Base-by-base conservation (phyloP, 2,329 filamentous ascomycete genomes). In the Colletotrichum sp. region DNA sequence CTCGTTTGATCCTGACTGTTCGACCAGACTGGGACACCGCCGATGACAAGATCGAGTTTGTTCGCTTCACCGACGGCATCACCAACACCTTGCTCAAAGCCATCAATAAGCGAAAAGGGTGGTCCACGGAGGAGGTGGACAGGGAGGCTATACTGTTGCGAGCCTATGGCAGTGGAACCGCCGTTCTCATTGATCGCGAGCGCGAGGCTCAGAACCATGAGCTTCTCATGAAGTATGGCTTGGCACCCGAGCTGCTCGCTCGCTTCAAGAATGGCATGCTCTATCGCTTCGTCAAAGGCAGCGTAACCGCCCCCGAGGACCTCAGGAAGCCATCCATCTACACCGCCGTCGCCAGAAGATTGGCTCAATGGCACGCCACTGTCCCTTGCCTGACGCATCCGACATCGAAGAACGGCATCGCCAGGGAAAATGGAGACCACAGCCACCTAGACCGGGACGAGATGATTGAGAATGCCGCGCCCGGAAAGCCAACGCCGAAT, bases 251-350 rank as follows among this genome's bases (percentile, higher is more conserved):
- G 77, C 90, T 99, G 69, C 91, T 99, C 75, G 97, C 96, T 71
- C 94, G 96, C 79, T 99, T 99, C 89, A 90, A 96, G 81, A 99
- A 99, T 83, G 97, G 97, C 80, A 95, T 99, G 87, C 91, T 99
- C 82, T 99, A 99, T 88, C 93, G 94, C 80, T 99, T 94, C 87
- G 94, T 99, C 79, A 92, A 92, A 77, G 97, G 97, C 69, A 92
- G 90, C 78, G 94, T 95, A 70, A 96, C 96, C 80, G 91, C 93
- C 69, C 94, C 96, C 63, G 90, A 93, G 80, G 96, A 99, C 84
- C 88, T 99, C 78, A 92, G 94, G 73, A 91, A 91, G 78, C 92
- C 94, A 60, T 88, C 91, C 34, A 91, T 98, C 82, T 97, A 95
- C 89, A 91, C 91, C 59, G 96, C 95, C 72, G 94, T 99, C 78